Conservation (phyloP, 441 rosid genomes). For the Croton setiger region DNA sequence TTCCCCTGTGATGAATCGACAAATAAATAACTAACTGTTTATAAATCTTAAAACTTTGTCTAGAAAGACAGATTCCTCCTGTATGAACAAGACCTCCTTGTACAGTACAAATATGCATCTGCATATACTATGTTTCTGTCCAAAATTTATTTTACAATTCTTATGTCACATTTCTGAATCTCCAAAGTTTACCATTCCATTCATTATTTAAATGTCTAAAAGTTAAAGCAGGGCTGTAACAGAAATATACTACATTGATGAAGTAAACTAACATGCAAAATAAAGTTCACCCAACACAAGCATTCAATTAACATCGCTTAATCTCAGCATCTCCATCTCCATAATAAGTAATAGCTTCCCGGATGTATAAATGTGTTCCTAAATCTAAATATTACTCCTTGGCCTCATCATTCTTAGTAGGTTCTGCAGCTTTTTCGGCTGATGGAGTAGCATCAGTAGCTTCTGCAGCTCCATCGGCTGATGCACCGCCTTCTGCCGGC, state of each 20-base stretch:
- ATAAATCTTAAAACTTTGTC: too few relatives aligned
- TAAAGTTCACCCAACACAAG: constrained; percentile 6
- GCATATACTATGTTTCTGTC: too few relatives aligned
- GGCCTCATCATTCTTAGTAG: constrained; percentile 23
- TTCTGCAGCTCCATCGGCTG: constrained; percentile 27
- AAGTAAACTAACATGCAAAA: constrained; percentile 13
- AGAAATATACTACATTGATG: constrained; percentile 12
- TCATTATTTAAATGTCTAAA: constrained; percentile 12
- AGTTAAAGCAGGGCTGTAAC: constrained; percentile 1
- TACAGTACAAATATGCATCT: too few relatives aligned
- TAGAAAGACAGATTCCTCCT: too few relatives aligned
- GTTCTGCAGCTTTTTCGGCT: constrained; percentile 24
- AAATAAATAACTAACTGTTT: too few relatives aligned
- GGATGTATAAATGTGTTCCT: neutral
- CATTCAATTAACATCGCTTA: constrained; percentile 5
- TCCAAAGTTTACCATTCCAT: constrained; percentile 7
- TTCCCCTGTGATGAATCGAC: too few relatives aligned
- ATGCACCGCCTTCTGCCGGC: constrained; percentile 45
- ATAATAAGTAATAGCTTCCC: neutral
- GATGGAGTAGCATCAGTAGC: constrained; percentile 23
- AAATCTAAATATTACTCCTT: constrained; percentile 26
- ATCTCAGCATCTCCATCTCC: constrained; percentile 2
- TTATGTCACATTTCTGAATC: constrained; percentile 1
- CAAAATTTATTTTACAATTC: neutral
- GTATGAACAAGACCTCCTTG: too few relatives aligned